Evolutionary conservation across 176 grass and related monocot species (phyloP).

Genomic region (Neostapfia colusana): DNA sequence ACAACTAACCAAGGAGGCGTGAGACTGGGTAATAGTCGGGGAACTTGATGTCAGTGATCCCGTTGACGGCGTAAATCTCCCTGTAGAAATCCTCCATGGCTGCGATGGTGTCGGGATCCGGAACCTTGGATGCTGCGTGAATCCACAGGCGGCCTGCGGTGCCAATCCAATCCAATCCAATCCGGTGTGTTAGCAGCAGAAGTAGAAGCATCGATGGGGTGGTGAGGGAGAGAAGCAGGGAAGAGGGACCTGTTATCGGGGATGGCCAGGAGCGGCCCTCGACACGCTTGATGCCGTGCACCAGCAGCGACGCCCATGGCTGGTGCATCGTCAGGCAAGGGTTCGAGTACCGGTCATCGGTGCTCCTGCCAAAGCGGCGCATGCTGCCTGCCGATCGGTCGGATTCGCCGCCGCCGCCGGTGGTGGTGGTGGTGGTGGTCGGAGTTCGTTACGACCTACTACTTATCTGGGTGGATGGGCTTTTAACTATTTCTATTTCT

Average conservation of each 20-base stretch:
- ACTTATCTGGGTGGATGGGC: no score
- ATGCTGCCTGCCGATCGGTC: neutral
- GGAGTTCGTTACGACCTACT: no score
- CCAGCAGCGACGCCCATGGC: conserved; percentile 89
- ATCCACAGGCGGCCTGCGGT: conserved; percentile 77
- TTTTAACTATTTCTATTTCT: no score
- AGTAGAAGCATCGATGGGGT: fast-evolving
- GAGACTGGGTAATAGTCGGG: conserved; percentile 81
- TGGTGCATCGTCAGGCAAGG: conserved; percentile 97
- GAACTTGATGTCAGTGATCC: conserved; percentile 63
- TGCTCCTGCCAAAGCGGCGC: conserved; percentile 13
- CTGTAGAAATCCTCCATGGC: conserved; percentile 91
- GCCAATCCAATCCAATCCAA: neutral
- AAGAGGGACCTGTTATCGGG: conserved; percentile 48
- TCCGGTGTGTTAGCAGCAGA: neutral
- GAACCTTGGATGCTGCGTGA: conserved; percentile 81
- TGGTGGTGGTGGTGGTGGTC: no score
- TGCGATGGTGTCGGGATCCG: conserved; percentile 62
- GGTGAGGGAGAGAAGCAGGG: neutral
- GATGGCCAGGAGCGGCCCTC: conserved; percentile 94
- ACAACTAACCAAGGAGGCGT: conserved; percentile 58
- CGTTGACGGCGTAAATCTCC: conserved; percentile 77
- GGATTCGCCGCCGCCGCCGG: no score
- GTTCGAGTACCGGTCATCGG: conserved; percentile 44
- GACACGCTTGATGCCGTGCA: conserved; percentile 91